Evolutionary conservation across 2,329 filamentous ascomycete species (phyloP), one percentile per base, ranked within the genome.

Genomic region (Ilyonectria robusta): DNA sequence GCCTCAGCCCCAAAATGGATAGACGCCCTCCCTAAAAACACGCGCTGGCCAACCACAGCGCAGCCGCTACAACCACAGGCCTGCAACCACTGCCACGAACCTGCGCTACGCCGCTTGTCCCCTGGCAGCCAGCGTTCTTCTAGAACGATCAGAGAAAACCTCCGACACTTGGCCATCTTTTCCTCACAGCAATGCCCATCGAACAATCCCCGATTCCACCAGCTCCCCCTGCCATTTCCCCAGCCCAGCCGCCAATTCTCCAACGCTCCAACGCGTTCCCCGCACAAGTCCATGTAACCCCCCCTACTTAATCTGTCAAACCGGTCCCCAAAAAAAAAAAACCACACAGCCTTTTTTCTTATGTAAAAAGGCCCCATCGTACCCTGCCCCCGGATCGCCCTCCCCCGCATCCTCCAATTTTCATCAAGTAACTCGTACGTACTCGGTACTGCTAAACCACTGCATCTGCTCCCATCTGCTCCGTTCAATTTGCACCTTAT

Each of bases 361-460:
- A 66, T 48, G 53, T 58, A 58, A 61, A 53, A 56, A 50, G n/a
- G 29, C 10, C 31, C 46, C 42, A 50, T 26, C 31, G 8, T 9
- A n/a, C 26, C 33, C 21, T 29, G 13, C 17, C 68, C 63, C 61
- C 57, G 50, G 56, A 60, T 55, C 65, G 10, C 48, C 47, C 55
- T 54, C 56, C 26, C 54, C 53, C 61, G 46, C 44, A 55, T 47
- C 60, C 71, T 69, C 70, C 72, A 72, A 71, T 74, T 74, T 74
- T 60, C 37, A 74, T 74, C 58, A 74, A 58, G 72, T 73, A 73
- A 73, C 57, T 66, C 65, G 50, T 73, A 73, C 71, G 72, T 73
- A 74, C 70, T 62, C 63, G 48, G 40, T 72, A 73, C 60, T 66
- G 21, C 46, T 58, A 63, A 57, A 54, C 23, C 29, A n/a, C n/a